Percentiles rank a stretch among this genome's conserved stretches.
Evolutionary conservation across 768 basidiomycete species (phyloP).

Genomic region (Boletus barrowsii): DNA sequence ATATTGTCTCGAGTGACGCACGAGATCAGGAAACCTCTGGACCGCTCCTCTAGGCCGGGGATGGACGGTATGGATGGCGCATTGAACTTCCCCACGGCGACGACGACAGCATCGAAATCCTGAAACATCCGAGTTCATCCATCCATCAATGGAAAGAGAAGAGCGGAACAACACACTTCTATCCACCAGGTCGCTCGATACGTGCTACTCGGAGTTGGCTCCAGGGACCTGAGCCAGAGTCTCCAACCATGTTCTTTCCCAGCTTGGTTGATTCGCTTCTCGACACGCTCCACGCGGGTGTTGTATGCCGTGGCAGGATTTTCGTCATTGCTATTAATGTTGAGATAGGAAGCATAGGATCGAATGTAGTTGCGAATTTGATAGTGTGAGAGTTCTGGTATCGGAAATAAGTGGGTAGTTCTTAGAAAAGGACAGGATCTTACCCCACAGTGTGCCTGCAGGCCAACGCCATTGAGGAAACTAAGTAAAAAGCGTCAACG

Average conservation of each 20-base stretch:
- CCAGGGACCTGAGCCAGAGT: constrained; percentile 9
- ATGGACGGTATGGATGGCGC: constrained; percentile 11
- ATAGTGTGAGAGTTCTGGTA: constrained; percentile 32
- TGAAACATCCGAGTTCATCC: neutral
- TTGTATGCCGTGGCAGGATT: constrained; percentile 40
- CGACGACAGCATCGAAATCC: constrained; percentile 15
- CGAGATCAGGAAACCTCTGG: constrained; percentile 30
- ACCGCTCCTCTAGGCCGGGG: constrained; percentile 7
- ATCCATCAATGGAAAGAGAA: too few species aligned
- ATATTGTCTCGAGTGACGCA: constrained; percentile 43
- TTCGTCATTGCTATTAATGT: constrained; percentile 32
- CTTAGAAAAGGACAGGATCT: neutral
- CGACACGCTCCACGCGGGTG: constrained; percentile 46
- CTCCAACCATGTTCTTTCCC: constrained; percentile 12
- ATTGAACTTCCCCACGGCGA: constrained; percentile 8
- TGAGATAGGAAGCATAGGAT: constrained; percentile 13
- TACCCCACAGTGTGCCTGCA: constrained; percentile 12
- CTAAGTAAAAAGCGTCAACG: neutral
- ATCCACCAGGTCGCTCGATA: constrained; percentile 32
- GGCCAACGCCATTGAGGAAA: constrained; percentile 18
- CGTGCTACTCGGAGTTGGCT: constrained; percentile 9
- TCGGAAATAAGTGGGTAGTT: neutral
- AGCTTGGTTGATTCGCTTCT: constrained; percentile 34
- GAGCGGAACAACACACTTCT: neutral
- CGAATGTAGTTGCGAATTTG: constrained; percentile 33